Percentiles rank a stretch among this genome's conserved stretches.
Conservation (phyloP, 148 eudicot genomes). For the Vaccinium macrocarpon region DNA sequence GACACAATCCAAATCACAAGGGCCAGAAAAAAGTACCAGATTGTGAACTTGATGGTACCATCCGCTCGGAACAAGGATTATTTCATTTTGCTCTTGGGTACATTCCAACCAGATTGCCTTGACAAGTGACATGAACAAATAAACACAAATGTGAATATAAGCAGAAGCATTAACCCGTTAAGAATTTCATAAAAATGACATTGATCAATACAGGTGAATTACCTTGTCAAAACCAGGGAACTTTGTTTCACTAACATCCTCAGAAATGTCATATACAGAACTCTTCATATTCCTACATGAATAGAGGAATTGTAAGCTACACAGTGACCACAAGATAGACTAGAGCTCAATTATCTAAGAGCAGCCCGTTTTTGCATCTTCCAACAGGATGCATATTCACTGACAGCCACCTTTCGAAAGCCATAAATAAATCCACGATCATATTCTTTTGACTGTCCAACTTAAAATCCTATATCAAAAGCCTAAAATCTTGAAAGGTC, state of each 20-base stretch:
- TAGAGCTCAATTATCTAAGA: not conserved
- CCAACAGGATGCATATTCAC: not conserved
- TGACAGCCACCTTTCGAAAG: not conserved
- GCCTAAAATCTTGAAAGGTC: not conserved
- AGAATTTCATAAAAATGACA: conserved; percentile 1
- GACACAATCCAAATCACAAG: not conserved
- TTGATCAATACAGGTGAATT: conserved; percentile 12
- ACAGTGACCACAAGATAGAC: not conserved
- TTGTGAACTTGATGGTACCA: conserved; percentile 99
- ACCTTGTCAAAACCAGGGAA: conserved; percentile 81
- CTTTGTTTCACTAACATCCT: conserved; percentile 57
- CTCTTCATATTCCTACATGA: conserved; percentile 67
- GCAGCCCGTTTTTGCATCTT: not conserved
- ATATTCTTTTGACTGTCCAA: not conserved
- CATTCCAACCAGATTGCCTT: conserved; percentile 94
- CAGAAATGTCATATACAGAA: conserved; percentile 77
- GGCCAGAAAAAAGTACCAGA: conserved; percentile 46
- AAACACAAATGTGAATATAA: conserved; percentile 13
- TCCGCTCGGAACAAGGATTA: conserved; percentile 97
- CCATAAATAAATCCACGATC: not conserved
- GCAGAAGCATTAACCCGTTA: conserved; percentile 6
- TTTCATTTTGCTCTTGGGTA: conserved; percentile 67
- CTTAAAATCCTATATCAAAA: not conserved
- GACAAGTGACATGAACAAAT: conserved; percentile 18
- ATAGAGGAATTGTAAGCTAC: conserved; percentile 11